Evolutionary conservation across 2,329 filamentous ascomycete genomes (phyloP), one percentile per base, ranked within the genome.

Genomic region (Sporothrix humicola): DNA sequence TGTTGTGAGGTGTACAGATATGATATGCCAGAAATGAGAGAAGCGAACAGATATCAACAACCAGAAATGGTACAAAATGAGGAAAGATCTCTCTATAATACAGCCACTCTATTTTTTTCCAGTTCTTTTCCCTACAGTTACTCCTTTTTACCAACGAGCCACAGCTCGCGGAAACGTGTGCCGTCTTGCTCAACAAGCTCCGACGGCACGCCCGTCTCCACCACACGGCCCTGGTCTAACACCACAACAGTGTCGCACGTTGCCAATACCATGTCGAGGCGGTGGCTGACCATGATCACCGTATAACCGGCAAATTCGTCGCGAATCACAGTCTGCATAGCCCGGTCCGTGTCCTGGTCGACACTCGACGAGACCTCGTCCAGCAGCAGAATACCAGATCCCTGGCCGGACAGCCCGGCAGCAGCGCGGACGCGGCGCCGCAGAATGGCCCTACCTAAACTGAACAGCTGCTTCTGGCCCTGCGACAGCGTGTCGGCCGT

Each of bases 401-500:
- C 50, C 17, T 6, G 9, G 1, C 59, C 50, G 15, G 50, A 46
- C 23, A 8, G 23, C 42, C 7, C 61, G 37, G 61, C 61, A 5
- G 42, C 23, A 15, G 58, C 50, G 2, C 69, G 71, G 2, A 78
- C 72, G 15, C 79, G 61, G 17, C 79, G 75, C 4, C 85, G 81
- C 8, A 92, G 79, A 20, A 91, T 83, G 0, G 88, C 90, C 0
- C 89, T 81, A 0, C 87, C 89, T 0, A 92, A 83, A 75, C 86
- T 89, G 76, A 92, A 90, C 0, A 92, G 83, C 77, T 92, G 90
- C 61, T 85, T 85, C 79, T 92, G 90, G 0, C 90, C 90, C 48
- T 87, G 85, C 5, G 84, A 87, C 6, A 90, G 81, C 69, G 83
- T 81, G 7, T 86, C 82, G 1, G 84, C 80, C n/a, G 83, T 82